phyloP scores from a whole-genome alignment of 179 eudicot species.

The Drosera spatulata region DNA sequence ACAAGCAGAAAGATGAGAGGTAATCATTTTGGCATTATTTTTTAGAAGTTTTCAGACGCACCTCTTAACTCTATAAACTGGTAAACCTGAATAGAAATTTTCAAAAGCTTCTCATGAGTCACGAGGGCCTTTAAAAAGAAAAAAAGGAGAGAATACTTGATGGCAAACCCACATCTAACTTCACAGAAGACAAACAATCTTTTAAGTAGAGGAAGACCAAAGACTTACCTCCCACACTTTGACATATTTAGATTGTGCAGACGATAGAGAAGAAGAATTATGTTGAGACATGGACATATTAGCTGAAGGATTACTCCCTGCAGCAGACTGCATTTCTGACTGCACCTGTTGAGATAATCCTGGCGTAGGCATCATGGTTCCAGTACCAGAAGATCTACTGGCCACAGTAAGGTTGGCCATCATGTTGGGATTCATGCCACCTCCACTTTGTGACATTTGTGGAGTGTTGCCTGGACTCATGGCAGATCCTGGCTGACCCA shows the following conservation, averaged over 20 bases:
- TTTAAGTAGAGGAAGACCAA: no score
- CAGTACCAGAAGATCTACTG: slow-evolving; percentile 41
- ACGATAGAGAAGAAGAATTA: slow-evolving; percentile 37
- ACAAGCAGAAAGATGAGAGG: no score
- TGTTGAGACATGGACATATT: slow-evolving; percentile 64
- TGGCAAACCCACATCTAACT: not conserved
- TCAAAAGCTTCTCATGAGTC: no score
- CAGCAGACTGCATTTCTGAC: slow-evolving; percentile 53
- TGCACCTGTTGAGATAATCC: slow-evolving; percentile 41
- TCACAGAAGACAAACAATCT: not conserved
- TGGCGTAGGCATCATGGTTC: slow-evolving; percentile 71
- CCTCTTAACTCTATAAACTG: no score
- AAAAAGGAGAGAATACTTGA: not conserved
- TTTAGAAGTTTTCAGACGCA: no score
- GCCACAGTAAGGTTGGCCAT: slow-evolving; percentile 38
- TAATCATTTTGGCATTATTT: no score
- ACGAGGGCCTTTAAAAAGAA: no score
- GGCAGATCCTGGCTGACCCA: slow-evolving; percentile 54
- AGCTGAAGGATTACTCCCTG: slow-evolving; percentile 36
- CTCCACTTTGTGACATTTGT: slow-evolving; percentile 57
- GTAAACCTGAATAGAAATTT: no score
- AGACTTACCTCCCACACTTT: slow-evolving; percentile 90
- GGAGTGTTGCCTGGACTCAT: slow-evolving; percentile 65
- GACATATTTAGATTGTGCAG: slow-evolving; percentile 75
- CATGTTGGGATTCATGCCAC: slow-evolving; percentile 53